Percentiles rank a stretch among this genome's conserved stretches.
These are phyloP conservation scores for Xylaria sp. DNA, from an alignment of 2,329 filamentous ascomycete species.

Conservation along the genomic window DNA sequence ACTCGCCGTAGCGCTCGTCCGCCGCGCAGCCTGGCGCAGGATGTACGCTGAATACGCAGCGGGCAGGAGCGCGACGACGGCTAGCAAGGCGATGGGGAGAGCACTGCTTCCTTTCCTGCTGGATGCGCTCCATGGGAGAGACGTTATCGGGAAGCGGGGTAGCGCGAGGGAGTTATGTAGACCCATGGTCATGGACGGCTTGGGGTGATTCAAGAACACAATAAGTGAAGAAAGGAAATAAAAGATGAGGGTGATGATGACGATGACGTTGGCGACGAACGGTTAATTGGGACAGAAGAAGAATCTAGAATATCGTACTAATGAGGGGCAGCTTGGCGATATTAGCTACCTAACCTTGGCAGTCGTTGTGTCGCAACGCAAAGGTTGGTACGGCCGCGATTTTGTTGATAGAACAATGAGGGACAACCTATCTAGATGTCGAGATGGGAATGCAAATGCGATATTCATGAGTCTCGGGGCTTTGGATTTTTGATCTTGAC, in stretches of 20 bases:
- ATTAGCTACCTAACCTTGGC: too few species aligned
- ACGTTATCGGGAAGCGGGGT: background rate
- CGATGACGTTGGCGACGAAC: too few species aligned
- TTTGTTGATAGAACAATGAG: background rate
- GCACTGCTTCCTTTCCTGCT: background rate
- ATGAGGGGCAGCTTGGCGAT: too few species aligned
- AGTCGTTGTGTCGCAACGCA: too few species aligned
- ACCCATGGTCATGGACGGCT: background rate
- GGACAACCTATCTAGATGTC: background rate
- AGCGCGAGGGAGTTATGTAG: conserved; percentile 11
- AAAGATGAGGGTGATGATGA: too few species aligned
- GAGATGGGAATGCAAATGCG: background rate
- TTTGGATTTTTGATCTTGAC: background rate
- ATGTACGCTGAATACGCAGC: conserved; percentile 34
- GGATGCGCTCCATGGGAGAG: conserved; percentile 9
- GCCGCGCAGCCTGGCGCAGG: conserved; percentile 27
- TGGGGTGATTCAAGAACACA: too few species aligned
- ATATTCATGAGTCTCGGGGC: background rate
- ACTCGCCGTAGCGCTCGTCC: conserved; percentile 27
- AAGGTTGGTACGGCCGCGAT: background rate
- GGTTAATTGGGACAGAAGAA: too few species aligned
- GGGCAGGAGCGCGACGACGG: conserved; percentile 34
- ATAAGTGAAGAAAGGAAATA: background rate
- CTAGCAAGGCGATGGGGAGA: conserved; percentile 28
- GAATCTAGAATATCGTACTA: too few species aligned